Conservation (phyloP, 2,329 filamentous ascomycete genomes). For the Hypoxylon sp. region DNA sequence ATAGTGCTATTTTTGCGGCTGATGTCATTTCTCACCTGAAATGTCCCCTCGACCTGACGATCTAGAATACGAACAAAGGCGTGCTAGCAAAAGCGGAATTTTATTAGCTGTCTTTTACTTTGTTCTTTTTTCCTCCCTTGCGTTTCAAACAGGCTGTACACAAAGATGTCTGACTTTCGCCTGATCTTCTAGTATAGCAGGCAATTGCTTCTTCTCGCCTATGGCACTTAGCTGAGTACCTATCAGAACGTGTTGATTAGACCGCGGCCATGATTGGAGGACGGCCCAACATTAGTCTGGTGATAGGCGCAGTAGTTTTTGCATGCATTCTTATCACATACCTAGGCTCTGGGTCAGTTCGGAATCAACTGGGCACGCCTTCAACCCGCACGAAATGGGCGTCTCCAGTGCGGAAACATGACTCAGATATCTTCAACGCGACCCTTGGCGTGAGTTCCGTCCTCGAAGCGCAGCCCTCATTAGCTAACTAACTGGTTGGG, state of each 20-base stretch:
- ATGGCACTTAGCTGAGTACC: slow-evolving; percentile 11
- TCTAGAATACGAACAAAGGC: slow-evolving; percentile 17
- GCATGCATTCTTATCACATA: slow-evolving; percentile 25
- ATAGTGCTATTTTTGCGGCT: slow-evolving; percentile 14
- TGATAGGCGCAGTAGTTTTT: slow-evolving; percentile 27
- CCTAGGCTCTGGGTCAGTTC: slow-evolving; percentile 27
- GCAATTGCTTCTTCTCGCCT: not conserved
- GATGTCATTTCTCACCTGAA: slow-evolving; percentile 22
- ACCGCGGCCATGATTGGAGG: slow-evolving; percentile 34
- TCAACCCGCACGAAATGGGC: slow-evolving; percentile 17
- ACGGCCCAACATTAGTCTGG: slow-evolving; percentile 30
- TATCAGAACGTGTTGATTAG: slow-evolving; percentile 5
- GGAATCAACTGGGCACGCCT: slow-evolving; percentile 22
- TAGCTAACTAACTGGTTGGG: not conserved
- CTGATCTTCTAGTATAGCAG: not conserved
- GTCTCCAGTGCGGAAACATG: slow-evolving; percentile 19
- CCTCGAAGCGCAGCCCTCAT: not conserved
- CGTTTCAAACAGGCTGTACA: not conserved
- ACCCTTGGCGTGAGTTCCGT: slow-evolving; percentile 40
- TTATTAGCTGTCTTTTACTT: slow-evolving; percentile 8
- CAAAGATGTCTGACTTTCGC: slow-evolving; percentile 1
- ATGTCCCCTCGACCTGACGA: slow-evolving; percentile 2
- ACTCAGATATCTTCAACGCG: slow-evolving; percentile 40
- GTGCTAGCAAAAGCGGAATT: slow-evolving; percentile 18
- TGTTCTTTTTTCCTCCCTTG: slow-evolving; percentile 1